phyloP scores from a whole-genome alignment of 768 basidiomycete species.

The Xerocomus brunneocitrinus region DNA sequence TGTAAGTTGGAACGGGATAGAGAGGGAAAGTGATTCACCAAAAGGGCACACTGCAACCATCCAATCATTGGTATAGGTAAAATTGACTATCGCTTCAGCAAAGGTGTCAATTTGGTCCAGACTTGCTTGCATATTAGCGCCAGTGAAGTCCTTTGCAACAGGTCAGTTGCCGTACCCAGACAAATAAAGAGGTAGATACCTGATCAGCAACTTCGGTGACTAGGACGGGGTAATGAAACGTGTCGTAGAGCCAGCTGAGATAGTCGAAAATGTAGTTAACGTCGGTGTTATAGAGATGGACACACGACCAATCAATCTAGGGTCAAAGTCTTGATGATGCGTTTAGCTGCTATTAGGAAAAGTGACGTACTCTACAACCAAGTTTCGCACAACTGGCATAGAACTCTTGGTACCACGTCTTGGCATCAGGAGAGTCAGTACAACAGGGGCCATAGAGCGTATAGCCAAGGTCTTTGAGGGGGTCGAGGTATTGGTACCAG shows the following conservation, averaged over 20 bases:
- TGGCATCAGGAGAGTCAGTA: slow-evolving; percentile 55
- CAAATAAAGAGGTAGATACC: slow-evolving; percentile 31
- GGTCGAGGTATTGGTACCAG: too few species aligned
- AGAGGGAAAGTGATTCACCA: slow-evolving; percentile 40
- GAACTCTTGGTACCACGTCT: slow-evolving; percentile 63
- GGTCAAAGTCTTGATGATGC: neutral
- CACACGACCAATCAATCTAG: slow-evolving; percentile 55
- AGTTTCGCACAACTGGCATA: slow-evolving; percentile 34
- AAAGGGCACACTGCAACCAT: slow-evolving; percentile 48
- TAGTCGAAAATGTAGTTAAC: slow-evolving; percentile 47
- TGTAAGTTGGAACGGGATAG: slow-evolving; percentile 5
- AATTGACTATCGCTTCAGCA: slow-evolving; percentile 39
- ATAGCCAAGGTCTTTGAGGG: slow-evolving; percentile 54
- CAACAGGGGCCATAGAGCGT: slow-evolving; percentile 59
- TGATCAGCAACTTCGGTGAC: slow-evolving; percentile 72
- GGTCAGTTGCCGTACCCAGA: neutral
- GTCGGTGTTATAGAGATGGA: slow-evolving; percentile 67
- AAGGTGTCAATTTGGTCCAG: slow-evolving; percentile 39
- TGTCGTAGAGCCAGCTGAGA: slow-evolving; percentile 41
- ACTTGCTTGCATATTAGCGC: slow-evolving; percentile 34
- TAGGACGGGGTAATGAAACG: slow-evolving; percentile 41
- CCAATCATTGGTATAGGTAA: slow-evolving; percentile 33
- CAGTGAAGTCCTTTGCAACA: slow-evolving; percentile 47
- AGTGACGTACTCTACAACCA: slow-evolving; percentile 47
- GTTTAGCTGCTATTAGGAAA: neutral